These are phyloP conservation scores for Sugiyamaella lignohabitans DNA, from an alignment of 805 yeast species.

Conservation along the genomic window DNA sequence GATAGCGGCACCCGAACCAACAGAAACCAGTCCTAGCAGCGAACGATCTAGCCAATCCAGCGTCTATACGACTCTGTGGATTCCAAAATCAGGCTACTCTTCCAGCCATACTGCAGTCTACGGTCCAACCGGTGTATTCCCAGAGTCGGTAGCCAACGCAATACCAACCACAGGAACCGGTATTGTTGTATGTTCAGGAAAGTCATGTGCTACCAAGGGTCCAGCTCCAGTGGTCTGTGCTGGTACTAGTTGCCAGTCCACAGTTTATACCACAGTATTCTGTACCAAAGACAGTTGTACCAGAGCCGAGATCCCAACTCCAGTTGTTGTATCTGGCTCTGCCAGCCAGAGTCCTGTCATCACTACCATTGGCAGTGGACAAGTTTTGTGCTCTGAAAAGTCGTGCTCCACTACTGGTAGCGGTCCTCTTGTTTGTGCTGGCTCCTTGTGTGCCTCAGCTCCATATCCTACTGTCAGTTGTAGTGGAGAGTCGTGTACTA, in stretches of 20 bases:
- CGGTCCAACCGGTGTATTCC: not conserved
- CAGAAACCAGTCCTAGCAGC: not conserved
- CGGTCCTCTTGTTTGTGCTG: not conserved
- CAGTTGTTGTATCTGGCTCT: not conserved
- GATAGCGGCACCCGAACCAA: not conserved
- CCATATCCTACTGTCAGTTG: conserved; percentile 1
- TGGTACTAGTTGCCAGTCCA: not conserved
- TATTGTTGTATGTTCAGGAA: not conserved
- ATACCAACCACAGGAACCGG: not conserved
- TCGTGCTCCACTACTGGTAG: not conserved
- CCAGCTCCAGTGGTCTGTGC: not conserved
- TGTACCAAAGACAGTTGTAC: not conserved
- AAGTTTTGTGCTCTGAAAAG: not conserved
- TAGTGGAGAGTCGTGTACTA: not conserved
- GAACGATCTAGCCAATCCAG: not conserved
- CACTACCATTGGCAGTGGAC: not conserved
- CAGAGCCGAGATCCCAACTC: not conserved
- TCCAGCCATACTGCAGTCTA: not conserved
- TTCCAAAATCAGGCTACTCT: not conserved
- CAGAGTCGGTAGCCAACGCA: not conserved
- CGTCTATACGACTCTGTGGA: not conserved
- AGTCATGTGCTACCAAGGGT: not conserved
- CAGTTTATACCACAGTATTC: not conserved
- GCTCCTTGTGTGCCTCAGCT: not conserved
- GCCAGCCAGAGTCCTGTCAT: not conserved